Evolutionary conservation across 2,329 filamentous ascomycete species (phyloP), one percentile per base, ranked within the genome.

Genomic region (Mycogone perniciosa): DNA sequence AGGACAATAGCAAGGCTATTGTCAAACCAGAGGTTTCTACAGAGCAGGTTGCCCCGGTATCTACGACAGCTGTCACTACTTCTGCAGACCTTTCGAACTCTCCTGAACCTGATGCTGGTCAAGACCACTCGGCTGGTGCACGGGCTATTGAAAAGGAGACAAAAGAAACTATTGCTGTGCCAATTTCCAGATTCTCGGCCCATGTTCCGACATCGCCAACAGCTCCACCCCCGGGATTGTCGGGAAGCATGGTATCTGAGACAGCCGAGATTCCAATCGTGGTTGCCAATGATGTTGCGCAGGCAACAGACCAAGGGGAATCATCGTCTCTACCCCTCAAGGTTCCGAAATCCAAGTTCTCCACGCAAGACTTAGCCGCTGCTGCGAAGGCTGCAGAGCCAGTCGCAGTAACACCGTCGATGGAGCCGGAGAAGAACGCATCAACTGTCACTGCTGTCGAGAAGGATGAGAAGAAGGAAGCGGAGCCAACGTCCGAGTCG

Each of bases 361-460:
- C 64, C 8, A 63, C 60, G 13, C 64, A 67, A 40, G 62, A 62
- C 47, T 43, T 60, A 30, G 53, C 55, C 8, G 59, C 57, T 40
- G 56, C 59, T 13, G 56, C 56, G 34, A 54, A 58, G 13, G 58
- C 49, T 31, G 51, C 57, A 6, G 52, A 58, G 20, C 40, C 44
- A 48, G 20, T 48, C 38, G 26, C 42, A 31, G 48, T 52, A 11
- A 48, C 34, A 27, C 38, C 45, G n/a, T 20, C 29, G 39, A 44
- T 42, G 27, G 43, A 50, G 31, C 38, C 31, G 13, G 41, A 41
- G 13, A 41, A 20, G 26, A 44, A 26, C 41, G 46, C 50, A 33
- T 31, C 34, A 42, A 33, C 44, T n/a, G 30, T 20, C 29, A 31
- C 29, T 29, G 45, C 50, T 42, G 44, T 31, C n/a, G 50, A 46